Evolutionary conservation across 2,329 filamentous ascomycete genomes (phyloP).

Genomic region (Clarireedia monteithiana): DNA sequence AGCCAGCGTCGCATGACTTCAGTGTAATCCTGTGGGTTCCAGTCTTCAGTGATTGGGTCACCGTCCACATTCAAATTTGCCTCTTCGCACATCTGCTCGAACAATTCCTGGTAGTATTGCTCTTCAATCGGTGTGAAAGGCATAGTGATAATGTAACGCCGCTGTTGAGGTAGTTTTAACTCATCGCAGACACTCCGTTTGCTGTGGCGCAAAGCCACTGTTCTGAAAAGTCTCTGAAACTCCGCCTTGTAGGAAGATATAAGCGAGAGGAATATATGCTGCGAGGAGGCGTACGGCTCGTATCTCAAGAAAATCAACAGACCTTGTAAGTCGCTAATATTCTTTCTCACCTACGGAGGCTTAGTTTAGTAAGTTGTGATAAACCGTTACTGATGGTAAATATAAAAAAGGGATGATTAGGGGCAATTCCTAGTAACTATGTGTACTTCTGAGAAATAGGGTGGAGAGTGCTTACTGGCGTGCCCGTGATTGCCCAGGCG

Average conservation of each 20-base stretch:
- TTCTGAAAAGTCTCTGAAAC: conserved; percentile 62
- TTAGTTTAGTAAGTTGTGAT: too few relatives aligned
- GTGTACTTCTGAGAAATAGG: background rate
- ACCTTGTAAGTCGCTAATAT: conserved; percentile 71
- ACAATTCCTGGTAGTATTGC: conserved; percentile 74
- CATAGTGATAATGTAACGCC: conserved; percentile 78
- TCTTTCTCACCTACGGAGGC: conserved; percentile 40
- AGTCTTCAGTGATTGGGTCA: conserved; percentile 50
- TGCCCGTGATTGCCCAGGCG: conserved; percentile 89
- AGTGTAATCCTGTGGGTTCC: conserved; percentile 52
- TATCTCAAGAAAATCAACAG: conserved; percentile 74
- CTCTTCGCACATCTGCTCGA: conserved; percentile 64
- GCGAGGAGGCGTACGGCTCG: conserved; percentile 62
- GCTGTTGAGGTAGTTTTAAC: conserved; percentile 71
- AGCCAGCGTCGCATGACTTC: conserved; percentile 76
- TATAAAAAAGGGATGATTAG: too few relatives aligned
- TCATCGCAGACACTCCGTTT: conserved; percentile 76
- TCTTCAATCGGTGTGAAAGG: conserved; percentile 88
- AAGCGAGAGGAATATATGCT: conserved; percentile 61
- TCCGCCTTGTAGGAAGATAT: conserved; percentile 50
- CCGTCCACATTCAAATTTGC: conserved; percentile 49
- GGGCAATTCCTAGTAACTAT: too few relatives aligned
- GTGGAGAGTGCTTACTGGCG: conserved; percentile 52
- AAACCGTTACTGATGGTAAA: too few relatives aligned
- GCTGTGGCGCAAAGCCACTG: conserved; percentile 73